These are phyloP conservation scores for Aureobasidium leucospermi DNA, from an alignment of 2,329 filamentous ascomycete species.

Conservation along the genomic window DNA sequence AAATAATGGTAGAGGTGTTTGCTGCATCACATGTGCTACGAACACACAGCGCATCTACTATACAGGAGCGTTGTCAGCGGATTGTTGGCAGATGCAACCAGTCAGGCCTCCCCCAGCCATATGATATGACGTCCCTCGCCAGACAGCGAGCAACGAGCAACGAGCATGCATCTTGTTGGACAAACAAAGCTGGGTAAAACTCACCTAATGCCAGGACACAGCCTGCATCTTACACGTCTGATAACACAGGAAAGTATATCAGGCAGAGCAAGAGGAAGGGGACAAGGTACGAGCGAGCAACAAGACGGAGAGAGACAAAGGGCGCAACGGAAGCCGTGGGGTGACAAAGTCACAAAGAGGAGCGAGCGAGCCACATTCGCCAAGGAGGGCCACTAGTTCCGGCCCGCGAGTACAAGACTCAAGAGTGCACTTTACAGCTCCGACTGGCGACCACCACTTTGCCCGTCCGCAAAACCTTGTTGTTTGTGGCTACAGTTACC, in stretches of 20 bases:
- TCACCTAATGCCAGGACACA: conserved; percentile 10
- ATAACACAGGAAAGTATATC: conserved; percentile 7
- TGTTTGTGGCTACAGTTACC: background rate
- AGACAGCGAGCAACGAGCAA: background rate
- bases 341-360: background rate
- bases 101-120: conserved; percentile 12
- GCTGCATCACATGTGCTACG: conserved; percentile 12
- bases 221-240: conserved; percentile 10
- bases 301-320: conserved; percentile 2
- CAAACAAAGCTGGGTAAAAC: background rate
- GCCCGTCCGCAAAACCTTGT: background rate
- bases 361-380: background rate
- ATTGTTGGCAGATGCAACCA: conserved; percentile 8
- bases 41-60: conserved; percentile 3
- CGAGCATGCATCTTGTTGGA: background rate
- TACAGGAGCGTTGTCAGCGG: background rate
- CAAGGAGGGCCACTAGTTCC: background rate
- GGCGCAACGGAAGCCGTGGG: background rate
- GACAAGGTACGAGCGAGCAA: background rate
- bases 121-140: conserved; percentile 10
- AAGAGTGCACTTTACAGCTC: background rate
- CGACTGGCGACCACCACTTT: background rate
- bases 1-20: conserved; percentile 2
- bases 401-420: background rate
- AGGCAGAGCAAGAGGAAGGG: conserved; percentile 3